phyloP scores from a whole-genome alignment of 805 yeast species.

The Maudiozyma barnettii region DNA sequence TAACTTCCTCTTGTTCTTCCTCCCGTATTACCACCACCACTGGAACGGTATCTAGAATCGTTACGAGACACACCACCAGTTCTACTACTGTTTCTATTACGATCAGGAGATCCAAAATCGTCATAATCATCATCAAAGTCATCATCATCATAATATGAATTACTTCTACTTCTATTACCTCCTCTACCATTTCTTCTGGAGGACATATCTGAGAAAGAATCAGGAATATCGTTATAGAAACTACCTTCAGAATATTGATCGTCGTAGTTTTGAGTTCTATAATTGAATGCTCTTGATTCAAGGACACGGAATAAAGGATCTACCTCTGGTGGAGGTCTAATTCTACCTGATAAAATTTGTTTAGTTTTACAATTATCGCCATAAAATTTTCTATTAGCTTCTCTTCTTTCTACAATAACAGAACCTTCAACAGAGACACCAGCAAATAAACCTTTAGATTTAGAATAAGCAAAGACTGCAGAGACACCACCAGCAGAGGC shows the following conservation, averaged over 20 bases:
- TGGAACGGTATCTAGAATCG: conserved; percentile 3
- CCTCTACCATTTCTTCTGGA: conserved; percentile 19
- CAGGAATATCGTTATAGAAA: conserved; percentile 50
- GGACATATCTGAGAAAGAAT: conserved; percentile 31
- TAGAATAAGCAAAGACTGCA: conserved; percentile 87
- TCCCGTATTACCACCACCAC: conserved; percentile 2
- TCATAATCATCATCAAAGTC: conserved; percentile 23
- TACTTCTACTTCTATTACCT: conserved; percentile 5
- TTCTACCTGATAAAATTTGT: conserved; percentile 70
- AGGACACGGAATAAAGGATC: conserved; percentile 80
- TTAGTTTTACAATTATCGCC: conserved; percentile 86
- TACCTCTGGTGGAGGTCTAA: conserved; percentile 88
- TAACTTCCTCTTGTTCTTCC: conserved; percentile 7
- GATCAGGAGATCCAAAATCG: conserved; percentile 1
- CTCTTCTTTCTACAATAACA: conserved; percentile 92
- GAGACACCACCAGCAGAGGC: conserved; percentile 83
- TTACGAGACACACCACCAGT: conserved; percentile 5
- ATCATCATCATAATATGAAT: conserved; percentile 20
- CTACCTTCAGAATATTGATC: conserved; percentile 56
- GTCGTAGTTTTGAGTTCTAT: conserved; percentile 39
- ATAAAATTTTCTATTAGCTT: conserved; percentile 90
- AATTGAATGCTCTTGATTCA: conserved; percentile 73
- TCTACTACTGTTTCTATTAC: conserved; percentile 1
- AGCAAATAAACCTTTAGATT: conserved; percentile 93
- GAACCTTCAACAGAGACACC: conserved; percentile 97